These are phyloP conservation scores for Fusarium algeriense DNA, from an alignment of 2,329 filamentous ascomycete genomes.

Conservation along the genomic window DNA sequence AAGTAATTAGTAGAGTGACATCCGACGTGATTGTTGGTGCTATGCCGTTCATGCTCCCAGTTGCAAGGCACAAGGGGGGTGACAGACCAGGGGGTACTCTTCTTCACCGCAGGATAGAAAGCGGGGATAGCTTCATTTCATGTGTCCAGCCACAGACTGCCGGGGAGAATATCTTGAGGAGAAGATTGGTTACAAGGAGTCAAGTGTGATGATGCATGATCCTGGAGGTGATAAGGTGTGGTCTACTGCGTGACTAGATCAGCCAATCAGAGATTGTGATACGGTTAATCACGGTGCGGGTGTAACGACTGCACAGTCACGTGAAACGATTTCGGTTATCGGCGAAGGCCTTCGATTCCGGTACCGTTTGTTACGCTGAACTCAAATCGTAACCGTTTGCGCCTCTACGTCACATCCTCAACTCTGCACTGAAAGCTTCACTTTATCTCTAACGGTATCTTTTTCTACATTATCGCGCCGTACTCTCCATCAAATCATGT, in stretches of 20 bases:
- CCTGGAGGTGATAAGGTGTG: constrained; percentile 33
- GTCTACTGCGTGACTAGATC: constrained; percentile 9
- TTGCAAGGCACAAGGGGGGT: constrained; percentile 40
- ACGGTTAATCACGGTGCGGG: constrained; percentile 12
- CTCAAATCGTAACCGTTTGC: constrained; percentile 30
- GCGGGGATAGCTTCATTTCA: constrained; percentile 21
- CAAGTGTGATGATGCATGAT: constrained; percentile 40
- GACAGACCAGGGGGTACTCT: constrained; percentile 24
- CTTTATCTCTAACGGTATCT: neutral
- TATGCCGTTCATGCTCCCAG: constrained; percentile 24
- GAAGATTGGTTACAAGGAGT: constrained; percentile 33
- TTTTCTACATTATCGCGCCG: neutral
- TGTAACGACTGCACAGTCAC: constrained; percentile 29
- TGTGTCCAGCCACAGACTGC: constrained; percentile 34
- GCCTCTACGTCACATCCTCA: constrained; percentile 11
- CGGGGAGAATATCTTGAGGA: constrained; percentile 27
- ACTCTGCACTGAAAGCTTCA: neutral
- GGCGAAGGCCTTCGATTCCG: neutral
- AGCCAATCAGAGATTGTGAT: constrained; percentile 29
- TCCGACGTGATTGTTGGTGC: constrained; percentile 18
- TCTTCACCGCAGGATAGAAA: constrained; percentile 22
- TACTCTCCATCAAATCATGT: neutral
- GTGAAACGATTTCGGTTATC: constrained; percentile 27
- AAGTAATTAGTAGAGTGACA: constrained; percentile 27
- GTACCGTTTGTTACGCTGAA: constrained; percentile 34